Evolutionary conservation across 208 protist species (phyloP).

Genomic region (Trypanosoma cruzi): DNA sequence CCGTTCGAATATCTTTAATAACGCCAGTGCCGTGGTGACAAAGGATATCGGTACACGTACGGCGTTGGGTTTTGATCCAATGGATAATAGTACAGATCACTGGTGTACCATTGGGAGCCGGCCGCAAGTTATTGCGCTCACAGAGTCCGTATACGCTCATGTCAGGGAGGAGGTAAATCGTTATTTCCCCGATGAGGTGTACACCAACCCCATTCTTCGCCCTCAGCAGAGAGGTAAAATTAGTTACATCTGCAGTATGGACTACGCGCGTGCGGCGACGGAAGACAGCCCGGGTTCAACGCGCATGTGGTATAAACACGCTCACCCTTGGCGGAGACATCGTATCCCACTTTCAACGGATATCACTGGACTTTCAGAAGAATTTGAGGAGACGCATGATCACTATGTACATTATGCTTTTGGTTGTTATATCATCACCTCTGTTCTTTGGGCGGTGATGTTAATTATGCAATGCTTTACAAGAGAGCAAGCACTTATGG

Average conservation of each 20-base stretch:
- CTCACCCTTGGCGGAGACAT: constrained; percentile 48
- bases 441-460: constrained; percentile 58
- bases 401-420: constrained; percentile 69
- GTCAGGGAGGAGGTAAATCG: constrained; percentile 36
- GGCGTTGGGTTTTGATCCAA: constrained; percentile 64
- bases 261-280: constrained; percentile 58
- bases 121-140: constrained; percentile 62
- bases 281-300: constrained; percentile 55
- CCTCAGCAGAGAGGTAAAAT: constrained; percentile 29
- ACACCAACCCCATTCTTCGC: constrained; percentile 32
- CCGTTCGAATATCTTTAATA: constrained; percentile 59
- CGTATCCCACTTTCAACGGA: constrained; percentile 68
- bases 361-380: constrained; percentile 18
- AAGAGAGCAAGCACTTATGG: constrained; percentile 38
- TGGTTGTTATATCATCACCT: constrained; percentile 52
- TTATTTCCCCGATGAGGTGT: constrained; percentile 29
- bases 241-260: constrained; percentile 62
- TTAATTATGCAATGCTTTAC: constrained; percentile 64
- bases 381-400: constrained; percentile 43
- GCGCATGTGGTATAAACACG: constrained; percentile 58
- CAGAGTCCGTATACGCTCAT: constrained; percentile 34
- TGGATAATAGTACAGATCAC: constrained; percentile 25
- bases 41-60: constrained; percentile 52
- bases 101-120: constrained; percentile 50
- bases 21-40: constrained; percentile 27